Percentiles rank a stretch among this genome's conserved stretches.
Evolutionary conservation across 2,329 filamentous ascomycete genomes (phyloP).

Genomic region (Didymellaceae sp.): DNA sequence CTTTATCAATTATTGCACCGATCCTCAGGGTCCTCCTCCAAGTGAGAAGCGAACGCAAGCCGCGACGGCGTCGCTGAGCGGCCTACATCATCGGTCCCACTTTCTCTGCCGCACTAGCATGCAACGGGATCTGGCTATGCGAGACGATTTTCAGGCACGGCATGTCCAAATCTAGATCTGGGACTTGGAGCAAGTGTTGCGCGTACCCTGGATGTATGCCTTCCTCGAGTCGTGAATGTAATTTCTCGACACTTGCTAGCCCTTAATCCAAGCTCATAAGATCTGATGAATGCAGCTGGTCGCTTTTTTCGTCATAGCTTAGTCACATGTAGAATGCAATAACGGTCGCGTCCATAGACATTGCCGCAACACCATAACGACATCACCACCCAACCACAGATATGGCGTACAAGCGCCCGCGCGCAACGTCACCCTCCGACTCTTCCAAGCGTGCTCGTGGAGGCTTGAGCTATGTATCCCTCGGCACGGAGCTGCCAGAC

Average conservation of each 20-base stretch:
- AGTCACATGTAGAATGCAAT: slow-evolving; percentile 2
- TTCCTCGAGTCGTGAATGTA: not conserved
- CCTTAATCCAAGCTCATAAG: not conserved
- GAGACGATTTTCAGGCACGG: slow-evolving; percentile 16
- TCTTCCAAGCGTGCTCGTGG: slow-evolving; percentile 77
- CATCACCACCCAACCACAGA: slow-evolving; percentile 1
- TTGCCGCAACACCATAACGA: slow-evolving; percentile 1
- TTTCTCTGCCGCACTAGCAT: slow-evolving; percentile 2
- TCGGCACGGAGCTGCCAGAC: slow-evolving; percentile 80
- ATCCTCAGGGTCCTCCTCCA: slow-evolving; percentile 13
- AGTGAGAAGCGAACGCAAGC: slow-evolving; percentile 1
- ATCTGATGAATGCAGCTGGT: not conserved
- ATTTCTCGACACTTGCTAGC: not conserved
- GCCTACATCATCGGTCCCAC: slow-evolving; percentile 17
- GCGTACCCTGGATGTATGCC: not conserved
- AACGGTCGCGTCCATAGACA: not conserved
- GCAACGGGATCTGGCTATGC: slow-evolving; percentile 7
- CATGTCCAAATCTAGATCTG: slow-evolving; percentile 4
- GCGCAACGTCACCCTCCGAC: slow-evolving; percentile 35
- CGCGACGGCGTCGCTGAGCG: slow-evolving; percentile 1
- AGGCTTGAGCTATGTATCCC: slow-evolving; percentile 46
- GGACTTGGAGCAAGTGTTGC: not conserved
- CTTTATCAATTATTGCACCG: not conserved
- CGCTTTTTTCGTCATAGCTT: slow-evolving; percentile 7
- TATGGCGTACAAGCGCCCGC: slow-evolving; percentile 47